phyloP scores from a whole-genome alignment of 257 asterid species.

The Asclepias syriaca region DNA sequence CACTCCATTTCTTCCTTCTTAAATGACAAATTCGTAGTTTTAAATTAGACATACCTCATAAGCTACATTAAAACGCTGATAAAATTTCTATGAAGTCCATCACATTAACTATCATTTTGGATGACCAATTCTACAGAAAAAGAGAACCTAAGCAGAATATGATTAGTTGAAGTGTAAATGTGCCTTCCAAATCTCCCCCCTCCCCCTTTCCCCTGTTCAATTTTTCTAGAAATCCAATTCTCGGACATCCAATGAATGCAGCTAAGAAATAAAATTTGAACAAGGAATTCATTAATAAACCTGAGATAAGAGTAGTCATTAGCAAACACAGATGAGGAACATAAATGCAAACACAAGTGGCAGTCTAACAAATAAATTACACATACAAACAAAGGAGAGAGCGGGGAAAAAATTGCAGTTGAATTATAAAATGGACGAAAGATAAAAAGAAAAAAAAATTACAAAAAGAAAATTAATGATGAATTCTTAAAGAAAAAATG shows the following conservation, averaged over 20 bases:
- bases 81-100: background rate
- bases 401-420: too few relatives aligned
- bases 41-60: background rate
- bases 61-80: background rate
- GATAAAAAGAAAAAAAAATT: background rate
- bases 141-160: background rate
- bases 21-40: background rate
- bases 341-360: background rate
- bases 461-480: background rate
- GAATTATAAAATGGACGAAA: background rate
- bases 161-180: background rate
- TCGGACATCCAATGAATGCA: background rate
- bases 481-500: constrained; percentile 30
- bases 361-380: background rate
- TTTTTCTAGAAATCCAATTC: background rate
- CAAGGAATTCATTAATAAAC: background rate
- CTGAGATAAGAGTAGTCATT: background rate
- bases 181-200: background rate
- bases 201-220: background rate
- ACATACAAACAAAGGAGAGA: background rate
- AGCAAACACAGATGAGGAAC: background rate
- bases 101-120: background rate
- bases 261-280: background rate
- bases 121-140: background rate
- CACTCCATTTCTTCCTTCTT: background rate